Percentiles rank a stretch among this genome's conserved stretches.
Evolutionary conservation across 495 filamentous ascomycete species (phyloP).

Genomic region (Daldinia loculata): DNA sequence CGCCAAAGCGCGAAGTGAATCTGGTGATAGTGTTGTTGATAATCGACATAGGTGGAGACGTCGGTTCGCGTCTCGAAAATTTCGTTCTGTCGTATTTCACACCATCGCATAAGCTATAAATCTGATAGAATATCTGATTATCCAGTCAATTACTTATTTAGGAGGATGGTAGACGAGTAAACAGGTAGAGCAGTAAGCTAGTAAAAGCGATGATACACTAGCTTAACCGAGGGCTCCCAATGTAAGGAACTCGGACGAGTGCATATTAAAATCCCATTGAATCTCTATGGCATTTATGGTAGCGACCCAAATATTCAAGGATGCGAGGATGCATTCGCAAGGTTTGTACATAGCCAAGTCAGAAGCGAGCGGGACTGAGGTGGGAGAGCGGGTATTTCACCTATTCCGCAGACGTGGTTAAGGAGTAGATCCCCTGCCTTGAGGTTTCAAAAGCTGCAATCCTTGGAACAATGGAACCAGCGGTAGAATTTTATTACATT

Average conservation of each 20-base stretch:
- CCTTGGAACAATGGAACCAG: slow-evolving; percentile 16
- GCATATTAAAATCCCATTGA: neutral
- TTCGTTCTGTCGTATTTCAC: neutral
- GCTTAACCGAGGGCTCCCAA: neutral
- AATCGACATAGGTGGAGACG: neutral
- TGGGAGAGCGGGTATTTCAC: neutral
- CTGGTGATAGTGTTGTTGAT: neutral
- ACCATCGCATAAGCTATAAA: neutral
- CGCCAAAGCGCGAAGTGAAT: neutral
- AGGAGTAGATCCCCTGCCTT: neutral
- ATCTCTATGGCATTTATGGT: neutral
- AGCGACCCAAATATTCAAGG: neutral
- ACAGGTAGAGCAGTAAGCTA: neutral
- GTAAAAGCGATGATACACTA: neutral
- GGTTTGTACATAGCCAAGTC: no score
- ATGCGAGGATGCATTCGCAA: no score
- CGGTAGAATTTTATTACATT: slow-evolving; percentile 6
- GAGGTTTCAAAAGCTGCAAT: slow-evolving; percentile 16
- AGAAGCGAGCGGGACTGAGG: neutral
- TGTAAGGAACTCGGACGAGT: neutral
- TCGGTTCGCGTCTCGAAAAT: neutral
- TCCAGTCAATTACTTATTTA: neutral
- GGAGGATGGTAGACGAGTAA: neutral
- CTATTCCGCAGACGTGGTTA: neutral
- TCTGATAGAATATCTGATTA: neutral